Conservation (phyloP, 371 early-diverging fungal genomes). For the Globomyces sp. region DNA sequence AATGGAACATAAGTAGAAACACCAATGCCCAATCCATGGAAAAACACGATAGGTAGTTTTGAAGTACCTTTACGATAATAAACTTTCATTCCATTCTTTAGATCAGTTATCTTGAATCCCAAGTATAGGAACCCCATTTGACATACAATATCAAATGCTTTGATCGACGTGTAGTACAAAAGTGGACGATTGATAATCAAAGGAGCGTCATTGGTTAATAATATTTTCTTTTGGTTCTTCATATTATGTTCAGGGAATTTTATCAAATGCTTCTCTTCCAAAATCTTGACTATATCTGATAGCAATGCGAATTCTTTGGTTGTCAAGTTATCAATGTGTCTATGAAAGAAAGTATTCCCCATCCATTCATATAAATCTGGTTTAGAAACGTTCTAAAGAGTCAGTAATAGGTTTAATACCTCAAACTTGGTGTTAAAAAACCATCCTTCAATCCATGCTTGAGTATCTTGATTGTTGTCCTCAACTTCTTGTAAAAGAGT, state of each 20-base stretch:
- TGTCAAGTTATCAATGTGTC: background rate
- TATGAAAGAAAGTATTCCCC: slow-evolving; percentile 3
- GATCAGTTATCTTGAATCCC: slow-evolving; percentile 4
- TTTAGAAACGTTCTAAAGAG: background rate
- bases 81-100: background rate
- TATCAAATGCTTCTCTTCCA: slow-evolving; percentile 1
- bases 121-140: slow-evolving; percentile 2
- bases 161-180: slow-evolving; percentile 8
- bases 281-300: background rate
- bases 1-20: slow-evolving; percentile 5
- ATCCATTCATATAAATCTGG: slow-evolving; percentile 10
- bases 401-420: background rate
- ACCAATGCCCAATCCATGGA: slow-evolving; percentile 14
- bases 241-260: background rate
- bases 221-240: background rate
- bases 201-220: slow-evolving; percentile 1
- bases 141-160: slow-evolving; percentile 7
- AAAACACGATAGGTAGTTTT: slow-evolving; percentile 7
- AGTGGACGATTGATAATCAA: background rate
- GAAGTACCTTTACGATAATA: background rate
- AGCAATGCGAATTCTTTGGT: background rate
- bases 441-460: slow-evolving; percentile 10
- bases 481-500: slow-evolving; percentile 6
- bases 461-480: background rate
- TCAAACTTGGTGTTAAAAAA: slow-evolving; percentile 7